Percentiles rank a stretch among this genome's conserved stretches.
Evolutionary conservation across 805 yeast genomes (phyloP).

Genomic region (Novakomyces olei): DNA sequence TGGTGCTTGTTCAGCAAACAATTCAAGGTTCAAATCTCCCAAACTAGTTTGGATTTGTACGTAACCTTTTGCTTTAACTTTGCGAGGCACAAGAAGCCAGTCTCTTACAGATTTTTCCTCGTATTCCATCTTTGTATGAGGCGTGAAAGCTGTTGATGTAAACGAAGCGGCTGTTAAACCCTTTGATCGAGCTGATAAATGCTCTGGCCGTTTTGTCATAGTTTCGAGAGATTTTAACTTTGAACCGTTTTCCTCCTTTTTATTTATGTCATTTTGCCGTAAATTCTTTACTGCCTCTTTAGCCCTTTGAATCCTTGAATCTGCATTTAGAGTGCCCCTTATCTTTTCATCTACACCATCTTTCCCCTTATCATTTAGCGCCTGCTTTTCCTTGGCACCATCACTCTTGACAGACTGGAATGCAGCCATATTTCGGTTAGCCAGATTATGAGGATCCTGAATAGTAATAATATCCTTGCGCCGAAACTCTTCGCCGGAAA

Average conservation of each 20-base stretch:
- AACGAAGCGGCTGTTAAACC: conserved; percentile 13
- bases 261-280: too few species aligned
- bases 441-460: conserved; percentile 8
- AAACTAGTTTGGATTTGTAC: conserved; percentile 13
- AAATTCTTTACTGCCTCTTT: neutral
- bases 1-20: conserved; percentile 53
- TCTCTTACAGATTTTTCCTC: conserved; percentile 12
- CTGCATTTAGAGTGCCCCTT: neutral
- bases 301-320: neutral
- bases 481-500: conserved; percentile 14
- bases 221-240: too few species aligned
- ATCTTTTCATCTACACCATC: too few species aligned
- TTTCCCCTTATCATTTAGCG: too few species aligned
- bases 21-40: conserved; percentile 29
- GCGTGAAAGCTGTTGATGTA: conserved; percentile 15
- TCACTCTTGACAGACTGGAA: conserved; percentile 2
- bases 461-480: conserved; percentile 12
- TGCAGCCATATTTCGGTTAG: conserved; percentile 5
- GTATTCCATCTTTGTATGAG: conserved; percentile 12
- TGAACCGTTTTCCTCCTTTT: too few species aligned
- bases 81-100: conserved; percentile 12
- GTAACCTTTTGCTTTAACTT: conserved; percentile 13
- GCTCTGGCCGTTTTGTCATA: conserved; percentile 1
- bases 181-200: conserved; percentile 11
- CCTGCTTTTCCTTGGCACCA: conserved; percentile 1